Evolutionary conservation across 148 eudicot genomes (phyloP).

Genomic region (Talinum fruticosum): DNA sequence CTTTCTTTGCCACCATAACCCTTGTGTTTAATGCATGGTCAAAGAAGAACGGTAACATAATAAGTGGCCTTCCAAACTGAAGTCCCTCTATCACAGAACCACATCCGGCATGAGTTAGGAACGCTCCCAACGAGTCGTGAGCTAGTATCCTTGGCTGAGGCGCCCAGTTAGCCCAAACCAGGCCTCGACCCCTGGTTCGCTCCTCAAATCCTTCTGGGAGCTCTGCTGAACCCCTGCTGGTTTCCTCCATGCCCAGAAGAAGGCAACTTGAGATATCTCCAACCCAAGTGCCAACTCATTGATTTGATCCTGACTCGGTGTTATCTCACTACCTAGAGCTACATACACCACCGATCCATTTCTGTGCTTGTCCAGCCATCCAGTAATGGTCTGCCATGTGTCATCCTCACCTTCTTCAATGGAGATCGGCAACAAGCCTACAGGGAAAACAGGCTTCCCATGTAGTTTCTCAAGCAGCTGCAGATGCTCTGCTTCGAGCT

Average conservation of each 20-base stretch:
- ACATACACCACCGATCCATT: conserved; percentile 43
- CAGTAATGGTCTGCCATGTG: conserved; percentile 29
- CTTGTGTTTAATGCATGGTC: conserved; percentile 35
- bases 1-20: conserved; percentile 25
- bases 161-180: conserved; percentile 49
- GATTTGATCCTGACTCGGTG: conserved; percentile 32
- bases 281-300: conserved; percentile 41
- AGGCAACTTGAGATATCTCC: conserved; percentile 33
- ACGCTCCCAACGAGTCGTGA: conserved; percentile 46
- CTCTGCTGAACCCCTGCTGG: conserved; percentile 19
- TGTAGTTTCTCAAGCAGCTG: conserved; percentile 31
- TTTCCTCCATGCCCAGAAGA: conserved; percentile 42
- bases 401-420: conserved; percentile 10
- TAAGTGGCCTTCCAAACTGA: conserved; percentile 31
- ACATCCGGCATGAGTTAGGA: conserved; percentile 46
- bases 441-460: conserved; percentile 37
- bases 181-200: conserved; percentile 32
- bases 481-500: conserved; percentile 38
- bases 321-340: conserved; percentile 40
- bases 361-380: conserved; percentile 36
- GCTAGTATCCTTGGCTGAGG: conserved; percentile 46
- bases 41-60: conserved; percentile 24
- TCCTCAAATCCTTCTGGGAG: conserved; percentile 51
- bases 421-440: conserved; percentile 28
- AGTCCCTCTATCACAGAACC: conserved; percentile 38